Base-by-base conservation (phyloP, 768 basidiomycete species). In the Leccinum pellstonianum region DNA sequence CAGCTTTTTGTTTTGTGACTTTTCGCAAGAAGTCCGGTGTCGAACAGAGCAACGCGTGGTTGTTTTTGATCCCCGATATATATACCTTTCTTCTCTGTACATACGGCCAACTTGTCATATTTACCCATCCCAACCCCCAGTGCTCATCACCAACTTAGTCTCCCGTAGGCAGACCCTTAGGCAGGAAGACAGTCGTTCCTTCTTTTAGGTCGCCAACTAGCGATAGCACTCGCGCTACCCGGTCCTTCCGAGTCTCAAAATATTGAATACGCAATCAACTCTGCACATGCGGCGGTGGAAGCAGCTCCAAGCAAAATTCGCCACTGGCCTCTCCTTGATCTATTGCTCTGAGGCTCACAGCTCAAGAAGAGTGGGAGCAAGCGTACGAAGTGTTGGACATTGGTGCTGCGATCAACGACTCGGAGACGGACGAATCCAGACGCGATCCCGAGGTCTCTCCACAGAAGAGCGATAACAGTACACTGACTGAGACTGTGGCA, bases 261-360 rank as follows among this genome's bases (percentile, higher is more conserved):
- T 62, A 74, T 95, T 35, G 78, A 83, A n/a, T 76, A 79, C 29
- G 92, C 95, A 0, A 81, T 90, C 8, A 73, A 80, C 14, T 77
- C 85, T 54, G 90, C 91, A 0, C 85, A 87, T 6, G 67, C 77
- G 4, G 90, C 94, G 1, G 85, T 96, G 3, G 90, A 95, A 70
- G 78, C 80, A 4, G 84, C 88, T 31, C 77, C 87, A 0, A 75
- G 71, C 35, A 80, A 83, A 59, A 72, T 91, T 25, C 82, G 91
- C 46, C 88, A 90, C 55, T 98, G 95, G 95, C 96, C 98, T 73
- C 82, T 98, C 15, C 80, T 98, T 0, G 93, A 90, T 0, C 77
- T 98, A 5, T 73, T 96, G 3, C 23, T 23, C 23, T 23, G 23
- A 23, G 23, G 11, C 79, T 95, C n/a, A 86, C 86, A 0, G 87